A percentile compares a stretch with the other conserved stretches of the same genome.
These are phyloP conservation scores for Nannizziopsis arthrosporioides DNA, from an alignment of 2,329 filamentous ascomycete species.

Conservation along the genomic window DNA sequence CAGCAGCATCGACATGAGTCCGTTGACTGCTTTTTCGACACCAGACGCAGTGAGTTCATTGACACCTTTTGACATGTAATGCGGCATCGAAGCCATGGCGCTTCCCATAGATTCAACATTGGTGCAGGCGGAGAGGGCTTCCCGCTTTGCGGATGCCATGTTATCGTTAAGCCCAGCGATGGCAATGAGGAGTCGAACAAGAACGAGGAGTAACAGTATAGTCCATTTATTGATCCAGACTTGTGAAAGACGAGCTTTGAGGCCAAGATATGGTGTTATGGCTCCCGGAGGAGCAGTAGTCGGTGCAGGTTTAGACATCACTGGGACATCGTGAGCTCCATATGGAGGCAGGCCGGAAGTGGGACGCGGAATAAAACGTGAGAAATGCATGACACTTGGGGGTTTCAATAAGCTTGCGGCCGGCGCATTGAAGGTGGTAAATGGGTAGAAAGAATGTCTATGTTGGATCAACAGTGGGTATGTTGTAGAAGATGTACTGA, in stretches of 20 bases:
- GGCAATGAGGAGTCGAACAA: conserved; percentile 68
- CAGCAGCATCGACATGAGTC: conserved; percentile 64
- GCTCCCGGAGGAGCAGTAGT: conserved; percentile 49
- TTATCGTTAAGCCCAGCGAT: conserved; percentile 60
- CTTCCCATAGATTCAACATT: conserved; percentile 89
- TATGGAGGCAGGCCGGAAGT: conserved; percentile 27
- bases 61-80: conserved; percentile 80
- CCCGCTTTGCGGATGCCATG: conserved; percentile 60
- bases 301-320: conserved; percentile 40
- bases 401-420: conserved; percentile 4
- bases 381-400: conserved; percentile 24
- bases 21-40: conserved; percentile 68
- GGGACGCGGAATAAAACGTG: conserved; percentile 18
- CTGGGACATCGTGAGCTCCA: conserved; percentile 28
- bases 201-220: conserved; percentile 71
- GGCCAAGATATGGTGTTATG: conserved; percentile 82
- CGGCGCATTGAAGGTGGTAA: conserved; percentile 6
- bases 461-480: neutral
- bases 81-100: conserved; percentile 94
- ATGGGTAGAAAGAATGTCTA: neutral
- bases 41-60: conserved; percentile 73
- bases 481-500: neutral
- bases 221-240: conserved; percentile 98
- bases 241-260: conserved; percentile 81
- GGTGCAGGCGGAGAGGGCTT: conserved; percentile 80